phyloP scores from a whole-genome alignment of 1,284 basidiomycete genomes.

The Exsudoporus floridanus region DNA sequence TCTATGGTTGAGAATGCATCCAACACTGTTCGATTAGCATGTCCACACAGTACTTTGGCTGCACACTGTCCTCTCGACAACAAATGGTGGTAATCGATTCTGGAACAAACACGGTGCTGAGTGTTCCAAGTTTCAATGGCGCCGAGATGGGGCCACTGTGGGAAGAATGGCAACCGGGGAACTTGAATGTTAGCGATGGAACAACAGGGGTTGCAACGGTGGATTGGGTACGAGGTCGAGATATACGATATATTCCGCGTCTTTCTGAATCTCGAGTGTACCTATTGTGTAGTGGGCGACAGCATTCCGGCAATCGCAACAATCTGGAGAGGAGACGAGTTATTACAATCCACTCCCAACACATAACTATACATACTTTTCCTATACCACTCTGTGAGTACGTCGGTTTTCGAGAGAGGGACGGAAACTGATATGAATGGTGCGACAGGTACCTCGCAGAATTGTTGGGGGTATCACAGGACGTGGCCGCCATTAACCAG shows the following conservation, averaged over 20 bases:
- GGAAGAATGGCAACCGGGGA: not conserved
- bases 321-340: not conserved
- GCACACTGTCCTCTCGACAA: not conserved
- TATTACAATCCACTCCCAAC: not conserved
- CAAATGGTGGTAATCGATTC: not conserved
- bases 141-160: not conserved
- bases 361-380: not conserved
- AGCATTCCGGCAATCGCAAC: not conserved
- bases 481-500: not conserved
- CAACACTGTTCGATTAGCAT: not conserved
- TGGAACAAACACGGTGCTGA: not conserved
- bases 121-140: not conserved
- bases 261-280: not conserved
- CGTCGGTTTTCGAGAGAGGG: not conserved
- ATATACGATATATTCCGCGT: not conserved
- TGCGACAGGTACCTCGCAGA: not conserved
- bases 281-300: not conserved
- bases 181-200: not conserved
- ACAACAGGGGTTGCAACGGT: not conserved
- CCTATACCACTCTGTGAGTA: not conserved
- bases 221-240: not conserved
- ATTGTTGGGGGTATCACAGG: not conserved
- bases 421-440: not conserved
- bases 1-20: not conserved
- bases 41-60: not conserved